These are phyloP conservation scores for Scedosporium apiospermum DNA, from an alignment of 2,329 filamentous ascomycete genomes.

Conservation along the genomic window DNA sequence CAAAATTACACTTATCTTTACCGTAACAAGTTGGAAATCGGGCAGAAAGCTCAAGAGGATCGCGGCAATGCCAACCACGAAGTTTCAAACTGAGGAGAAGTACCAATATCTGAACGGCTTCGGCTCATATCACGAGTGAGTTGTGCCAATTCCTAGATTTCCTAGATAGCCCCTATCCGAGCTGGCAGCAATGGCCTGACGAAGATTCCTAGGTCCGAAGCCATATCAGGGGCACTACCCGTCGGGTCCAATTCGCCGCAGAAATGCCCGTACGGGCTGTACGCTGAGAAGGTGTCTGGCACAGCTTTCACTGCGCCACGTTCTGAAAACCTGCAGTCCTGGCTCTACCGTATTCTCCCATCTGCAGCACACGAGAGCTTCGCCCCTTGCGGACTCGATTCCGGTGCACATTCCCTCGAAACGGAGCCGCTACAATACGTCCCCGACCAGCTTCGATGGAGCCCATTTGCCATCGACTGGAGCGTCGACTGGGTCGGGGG, in stretches of 20 bases:
- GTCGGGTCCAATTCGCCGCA: constrained; percentile 34
- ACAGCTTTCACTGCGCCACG: constrained; percentile 23
- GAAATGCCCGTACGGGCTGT: constrained; percentile 28
- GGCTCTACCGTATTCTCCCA: constrained; percentile 23
- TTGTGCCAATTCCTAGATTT: too few species aligned
- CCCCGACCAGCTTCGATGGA: not conserved
- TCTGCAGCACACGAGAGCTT: constrained; percentile 20
- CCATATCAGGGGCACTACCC: constrained; percentile 33
- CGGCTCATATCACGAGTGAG: too few species aligned
- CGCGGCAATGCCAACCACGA: too few species aligned
- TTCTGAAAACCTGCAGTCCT: constrained; percentile 20
- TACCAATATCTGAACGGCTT: too few species aligned
- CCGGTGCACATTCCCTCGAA: constrained; percentile 40
- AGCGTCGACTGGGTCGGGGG: constrained; percentile 35
- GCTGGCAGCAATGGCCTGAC: too few species aligned
- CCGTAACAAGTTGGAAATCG: too few species aligned
- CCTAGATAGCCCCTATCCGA: too few species aligned
- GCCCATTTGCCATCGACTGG: not conserved
- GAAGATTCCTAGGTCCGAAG: constrained; percentile 29
- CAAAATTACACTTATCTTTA: too few species aligned
- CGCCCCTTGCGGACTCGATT: constrained; percentile 27
- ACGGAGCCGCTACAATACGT: constrained; percentile 28
- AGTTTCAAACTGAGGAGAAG: too few species aligned
- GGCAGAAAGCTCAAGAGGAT: too few species aligned
- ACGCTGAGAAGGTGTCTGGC: constrained; percentile 39